A percentile compares a stretch with the other conserved stretches of the same genome.
Conservation (phyloP, 305 asterid species). For the Solanum hybrid region DNA sequence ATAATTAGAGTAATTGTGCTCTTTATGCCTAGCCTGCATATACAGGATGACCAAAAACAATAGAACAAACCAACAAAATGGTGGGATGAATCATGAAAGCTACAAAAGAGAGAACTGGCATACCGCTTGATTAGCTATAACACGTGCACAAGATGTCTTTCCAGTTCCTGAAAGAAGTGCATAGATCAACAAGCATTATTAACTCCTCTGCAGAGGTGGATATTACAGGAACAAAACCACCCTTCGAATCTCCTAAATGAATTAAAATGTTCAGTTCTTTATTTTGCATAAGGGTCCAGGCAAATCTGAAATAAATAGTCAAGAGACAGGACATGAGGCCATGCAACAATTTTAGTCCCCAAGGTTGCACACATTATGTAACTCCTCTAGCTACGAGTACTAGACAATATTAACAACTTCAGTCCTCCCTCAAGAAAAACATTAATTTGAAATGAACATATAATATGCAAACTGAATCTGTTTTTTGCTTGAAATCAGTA, state of each 20-base stretch:
- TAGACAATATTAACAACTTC: background rate
- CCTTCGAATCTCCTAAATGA: background rate
- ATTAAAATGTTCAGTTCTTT: background rate
- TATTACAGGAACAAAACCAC: background rate
- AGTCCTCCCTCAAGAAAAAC: background rate
- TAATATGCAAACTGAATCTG: background rate
- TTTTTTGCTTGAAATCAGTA: background rate
- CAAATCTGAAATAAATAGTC: background rate
- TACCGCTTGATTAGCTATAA: constrained; percentile 93
- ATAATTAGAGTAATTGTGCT: background rate
- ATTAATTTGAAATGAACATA: background rate
- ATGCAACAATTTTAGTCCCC: background rate
- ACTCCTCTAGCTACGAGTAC: background rate
- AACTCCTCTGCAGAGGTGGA: background rate
- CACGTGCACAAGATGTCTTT: constrained; percentile 98
- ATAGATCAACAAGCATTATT: background rate
- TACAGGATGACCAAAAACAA: background rate
- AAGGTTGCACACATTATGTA: background rate
- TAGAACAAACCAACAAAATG: background rate
- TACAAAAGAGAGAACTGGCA: constrained; percentile 13
- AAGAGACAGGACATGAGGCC: background rate
- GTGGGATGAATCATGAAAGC: constrained; percentile 1
- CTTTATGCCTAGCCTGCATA: background rate
- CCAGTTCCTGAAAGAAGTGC: constrained; percentile 77
- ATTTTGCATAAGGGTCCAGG: background rate